Conservation (phyloP, 108 stramenopile genomes). For the Cyclotella atomus region DNA sequence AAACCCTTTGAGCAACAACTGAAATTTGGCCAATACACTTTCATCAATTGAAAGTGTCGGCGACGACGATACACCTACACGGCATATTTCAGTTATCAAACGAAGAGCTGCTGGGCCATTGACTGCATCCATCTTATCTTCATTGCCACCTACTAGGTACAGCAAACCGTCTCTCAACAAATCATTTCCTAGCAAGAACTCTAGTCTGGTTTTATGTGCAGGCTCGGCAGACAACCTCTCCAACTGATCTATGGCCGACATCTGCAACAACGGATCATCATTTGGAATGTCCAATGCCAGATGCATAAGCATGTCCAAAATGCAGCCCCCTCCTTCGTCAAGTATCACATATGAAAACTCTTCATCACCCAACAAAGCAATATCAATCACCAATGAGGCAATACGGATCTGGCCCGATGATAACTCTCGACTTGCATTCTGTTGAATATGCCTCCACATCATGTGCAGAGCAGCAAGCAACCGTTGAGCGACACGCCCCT, state of each 20-base stretch:
- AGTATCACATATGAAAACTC: slow-evolving; percentile 21
- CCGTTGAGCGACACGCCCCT: slow-evolving; percentile 11
- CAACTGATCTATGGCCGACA: slow-evolving; percentile 43
- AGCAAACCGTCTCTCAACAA: slow-evolving; percentile 28
- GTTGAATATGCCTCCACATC: slow-evolving; percentile 33
- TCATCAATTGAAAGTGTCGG: slow-evolving; percentile 7
- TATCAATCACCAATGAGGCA: slow-evolving; percentile 42
- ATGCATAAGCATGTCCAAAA: slow-evolving; percentile 35
- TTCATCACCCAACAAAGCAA: slow-evolving; percentile 37
- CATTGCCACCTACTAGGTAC: slow-evolving; percentile 22
- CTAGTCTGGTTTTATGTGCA: slow-evolving; percentile 14
- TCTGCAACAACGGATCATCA: slow-evolving; percentile 38
- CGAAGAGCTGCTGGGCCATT: slow-evolving; percentile 44
- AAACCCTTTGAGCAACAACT: slow-evolving; percentile 25
- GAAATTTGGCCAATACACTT: slow-evolving; percentile 15
- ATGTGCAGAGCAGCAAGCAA: slow-evolving; percentile 5
- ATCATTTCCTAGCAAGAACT: slow-evolving; percentile 40
- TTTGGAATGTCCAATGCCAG: slow-evolving; percentile 31
- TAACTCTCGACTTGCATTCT: slow-evolving; percentile 18
- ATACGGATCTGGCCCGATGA: slow-evolving; percentile 31
- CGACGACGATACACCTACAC: slow-evolving; percentile 28
- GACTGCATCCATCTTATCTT: slow-evolving; percentile 28
- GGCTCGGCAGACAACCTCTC: slow-evolving; percentile 24
- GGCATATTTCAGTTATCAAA: slow-evolving; percentile 42
- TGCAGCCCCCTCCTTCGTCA: slow-evolving; percentile 2